A percentile compares a stretch with the other conserved stretches of the same genome.
These are phyloP conservation scores for Eutypella sp. DNA, from an alignment of 2,329 filamentous ascomycete genomes.

Conservation along the genomic window DNA sequence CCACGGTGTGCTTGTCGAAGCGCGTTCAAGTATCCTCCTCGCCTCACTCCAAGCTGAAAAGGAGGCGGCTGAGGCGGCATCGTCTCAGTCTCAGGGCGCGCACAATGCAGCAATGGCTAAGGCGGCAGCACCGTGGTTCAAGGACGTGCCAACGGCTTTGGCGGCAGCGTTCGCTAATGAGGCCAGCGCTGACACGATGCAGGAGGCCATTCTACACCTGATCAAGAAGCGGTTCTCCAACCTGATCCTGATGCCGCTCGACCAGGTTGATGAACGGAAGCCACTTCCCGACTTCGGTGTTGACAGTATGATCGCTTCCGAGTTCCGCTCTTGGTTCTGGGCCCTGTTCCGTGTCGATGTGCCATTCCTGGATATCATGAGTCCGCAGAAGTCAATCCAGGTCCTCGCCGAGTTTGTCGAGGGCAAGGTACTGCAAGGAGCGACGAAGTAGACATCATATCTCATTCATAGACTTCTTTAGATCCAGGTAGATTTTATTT, in stretches of 20 bases:
- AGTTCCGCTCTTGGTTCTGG: conserved; percentile 26
- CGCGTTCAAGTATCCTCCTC: background rate
- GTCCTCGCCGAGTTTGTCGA: background rate
- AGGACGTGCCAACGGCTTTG: background rate
- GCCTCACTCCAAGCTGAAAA: background rate
- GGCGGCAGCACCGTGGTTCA: background rate
- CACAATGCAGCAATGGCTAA: background rate
- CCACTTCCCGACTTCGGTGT: conserved; percentile 18
- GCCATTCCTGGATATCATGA: conserved; percentile 15
- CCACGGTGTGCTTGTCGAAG: background rate
- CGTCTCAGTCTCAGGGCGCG: background rate
- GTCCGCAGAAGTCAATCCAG: background rate
- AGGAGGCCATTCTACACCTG: conserved; percentile 1
- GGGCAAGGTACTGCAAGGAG: background rate
- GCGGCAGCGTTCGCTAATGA: background rate
- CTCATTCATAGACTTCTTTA: too few relatives aligned
- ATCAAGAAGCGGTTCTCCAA: conserved; percentile 4
- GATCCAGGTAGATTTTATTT: too few relatives aligned
- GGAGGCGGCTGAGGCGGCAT: background rate
- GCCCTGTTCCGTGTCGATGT: conserved; percentile 22
- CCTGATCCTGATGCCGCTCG: conserved; percentile 4
- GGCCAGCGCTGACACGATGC: conserved; percentile 16
- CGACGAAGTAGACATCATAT: too few relatives aligned
- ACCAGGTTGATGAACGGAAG: conserved; percentile 2
- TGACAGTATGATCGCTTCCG: conserved; percentile 27